Base-by-base conservation (phyloP, 2,329 filamentous ascomycete genomes). In the Nannizzia gypsea region DNA sequence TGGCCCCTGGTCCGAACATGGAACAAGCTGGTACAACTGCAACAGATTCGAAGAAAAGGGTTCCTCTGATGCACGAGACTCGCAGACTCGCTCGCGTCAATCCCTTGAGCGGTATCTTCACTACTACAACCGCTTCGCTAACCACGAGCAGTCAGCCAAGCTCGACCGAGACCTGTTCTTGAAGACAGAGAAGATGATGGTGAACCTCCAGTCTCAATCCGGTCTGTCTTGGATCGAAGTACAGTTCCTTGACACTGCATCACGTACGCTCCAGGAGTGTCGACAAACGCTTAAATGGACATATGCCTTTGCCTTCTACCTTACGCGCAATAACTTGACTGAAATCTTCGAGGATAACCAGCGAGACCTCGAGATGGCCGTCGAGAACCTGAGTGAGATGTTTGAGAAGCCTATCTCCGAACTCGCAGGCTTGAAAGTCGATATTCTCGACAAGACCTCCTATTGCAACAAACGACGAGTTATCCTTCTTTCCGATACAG, bases 251-350 rank as follows among this genome's bases (percentile, higher is more conserved):
- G 89, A 96, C 69, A 87, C 89, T 1, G 93, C 93, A 0, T 96
- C 91, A 0, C 90, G 96, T 70, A 90, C 92, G 2, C 81, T 99
- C 15, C 92, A 97, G 76, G 90, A 90, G 54, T 99, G 93, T 74
- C 88, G 93, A n/a, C 92, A 97, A 76, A 99, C 93, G 0, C 80
- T 99, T 3, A 99, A 99, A 77, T 99, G 93, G 93, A 99, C 93
- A 0, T 99, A 99, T 69, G 93, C 93, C 0, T 99, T 99, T 74
- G 93, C 93, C 0, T 99, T 93, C 72, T 99, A 99, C 70, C 83
- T 99, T n/a, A 87, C 87, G 2, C 85, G 90, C 60, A 97, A 96
- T 79, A 97, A 99, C 70, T 78, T 93, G 60, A 97, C 93, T 0
- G 89, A 92, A 70, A 97, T 99, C 59, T 99, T 99, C 62, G 93